Conservation (phyloP, 1,284 basidiomycete genomes). For the Naganishia cerealis region DNA sequence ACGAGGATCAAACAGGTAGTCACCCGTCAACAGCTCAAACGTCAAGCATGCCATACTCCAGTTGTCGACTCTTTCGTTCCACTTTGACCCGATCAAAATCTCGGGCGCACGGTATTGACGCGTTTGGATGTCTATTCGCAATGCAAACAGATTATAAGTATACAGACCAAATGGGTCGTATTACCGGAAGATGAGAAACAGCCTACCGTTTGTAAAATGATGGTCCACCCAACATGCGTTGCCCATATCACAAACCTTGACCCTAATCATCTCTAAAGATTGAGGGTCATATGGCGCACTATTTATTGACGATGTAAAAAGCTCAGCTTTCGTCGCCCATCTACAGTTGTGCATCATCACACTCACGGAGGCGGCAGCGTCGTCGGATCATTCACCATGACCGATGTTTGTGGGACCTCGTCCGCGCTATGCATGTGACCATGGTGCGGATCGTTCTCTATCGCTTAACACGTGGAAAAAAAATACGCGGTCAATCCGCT, state of each 20-base stretch:
- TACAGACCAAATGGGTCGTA: constrained; percentile 54
- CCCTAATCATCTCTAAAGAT: constrained; percentile 81
- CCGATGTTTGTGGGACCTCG: constrained; percentile 28
- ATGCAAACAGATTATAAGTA: constrained; percentile 69
- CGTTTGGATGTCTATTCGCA: constrained; percentile 74
- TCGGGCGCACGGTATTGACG: constrained; percentile 96
- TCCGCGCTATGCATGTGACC: constrained; percentile 15
- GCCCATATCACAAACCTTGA: constrained; percentile 97
- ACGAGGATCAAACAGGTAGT: constrained; percentile 76
- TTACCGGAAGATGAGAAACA: neutral
- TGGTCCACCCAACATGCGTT: constrained; percentile 66
- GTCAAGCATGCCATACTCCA: constrained; percentile 96
- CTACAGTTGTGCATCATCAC: neutral
- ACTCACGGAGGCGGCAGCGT: constrained; percentile 30
- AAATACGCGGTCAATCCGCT: neutral
- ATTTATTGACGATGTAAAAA: constrained; percentile 20
- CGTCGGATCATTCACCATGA: constrained; percentile 34
- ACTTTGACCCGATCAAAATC: constrained; percentile 86
- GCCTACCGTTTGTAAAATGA: constrained; percentile 55
- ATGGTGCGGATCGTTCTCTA: constrained; percentile 18
- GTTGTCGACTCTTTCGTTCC: constrained; percentile 91
- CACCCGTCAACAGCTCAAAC: constrained; percentile 86
- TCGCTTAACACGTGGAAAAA: neutral
- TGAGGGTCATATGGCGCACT: constrained; percentile 58
- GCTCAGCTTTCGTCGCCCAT: neutral